Base-by-base conservation (phyloP, 2,329 filamentous ascomycete species). In the Xylariaceae sp. region DNA sequence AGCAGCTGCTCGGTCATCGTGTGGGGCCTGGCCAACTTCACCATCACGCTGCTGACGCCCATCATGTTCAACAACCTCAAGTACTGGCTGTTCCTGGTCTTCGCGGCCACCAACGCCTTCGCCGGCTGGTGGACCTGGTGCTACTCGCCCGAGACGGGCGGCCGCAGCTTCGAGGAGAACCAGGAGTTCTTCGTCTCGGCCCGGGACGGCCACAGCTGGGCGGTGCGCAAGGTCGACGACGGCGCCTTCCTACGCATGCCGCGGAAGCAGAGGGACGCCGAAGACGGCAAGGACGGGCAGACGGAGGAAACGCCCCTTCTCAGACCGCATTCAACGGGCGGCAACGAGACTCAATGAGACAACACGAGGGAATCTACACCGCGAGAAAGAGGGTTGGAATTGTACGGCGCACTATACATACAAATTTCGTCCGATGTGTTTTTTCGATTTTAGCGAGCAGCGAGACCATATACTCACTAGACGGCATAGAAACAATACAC, bases 81-180 rank as follows among this genome's bases (percentile, higher is more conserved):
- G n/a, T 75, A 72, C 55, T 73, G 65, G 56, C 60, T 77, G 17
- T 77, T 76, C 52, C 50, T 74, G 3, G 61, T 76, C 6, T 77
- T 77, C 38, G 66, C 65, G 0, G 63, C 44, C 3, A 75, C 70
- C 0, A 78, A 77, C 42, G 54, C 62, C 1, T 52, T 75, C 27
- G 73, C 73, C 0, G 73, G 70, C 1, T 45, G 64, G 17, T 72
- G 67, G 67, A 77, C 72, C 0, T 76, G 63, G 44, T 39, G 47
- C 16, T 64, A 60, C 38, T 56, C 53, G 18, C 74, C 73, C 0
- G 74, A 77, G 50, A 73, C 63, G 11, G 74, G 74, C 0, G 70
- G 72, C 0, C 50, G 75, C 17, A 70, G 64, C 31, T 78, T 77
- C 40, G 72, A 77, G 40, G 73, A 76, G 44, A 78, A 77, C 40